phyloP scores from a whole-genome alignment of 805 yeast species.

The Kurtzmaniella cleridarum region DNA sequence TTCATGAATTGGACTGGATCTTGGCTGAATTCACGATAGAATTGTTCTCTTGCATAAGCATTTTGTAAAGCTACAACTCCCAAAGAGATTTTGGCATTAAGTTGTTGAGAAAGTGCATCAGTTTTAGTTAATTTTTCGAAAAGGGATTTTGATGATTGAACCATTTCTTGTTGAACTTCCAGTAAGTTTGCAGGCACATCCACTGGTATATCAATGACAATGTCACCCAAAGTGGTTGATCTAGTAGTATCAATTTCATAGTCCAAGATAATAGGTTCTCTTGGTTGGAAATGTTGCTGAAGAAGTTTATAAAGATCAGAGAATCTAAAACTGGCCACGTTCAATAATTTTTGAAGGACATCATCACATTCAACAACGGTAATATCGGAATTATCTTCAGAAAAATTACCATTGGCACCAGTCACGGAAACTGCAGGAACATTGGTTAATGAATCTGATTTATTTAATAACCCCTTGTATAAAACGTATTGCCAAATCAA shows the following conservation, averaged over 20 bases:
- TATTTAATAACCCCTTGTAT: conserved; percentile 50
- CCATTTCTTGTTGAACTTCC: conserved; percentile 32
- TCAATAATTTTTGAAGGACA: conserved; percentile 40
- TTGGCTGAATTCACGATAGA: conserved; percentile 66
- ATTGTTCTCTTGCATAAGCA: conserved; percentile 63
- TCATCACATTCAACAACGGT: conserved; percentile 39
- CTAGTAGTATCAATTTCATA: conserved; percentile 73
- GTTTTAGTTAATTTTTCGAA: conserved; percentile 40
- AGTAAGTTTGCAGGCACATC: conserved; percentile 34
- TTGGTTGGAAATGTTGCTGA: conserved; percentile 67
- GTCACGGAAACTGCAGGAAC: conserved; percentile 36
- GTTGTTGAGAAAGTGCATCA: conserved; percentile 38
- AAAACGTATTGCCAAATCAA: conserved; percentile 76
- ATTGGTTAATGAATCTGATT: conserved; percentile 21
- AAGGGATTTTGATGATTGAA: conserved; percentile 31
- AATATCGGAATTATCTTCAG: conserved; percentile 14
- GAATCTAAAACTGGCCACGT: conserved; percentile 53
- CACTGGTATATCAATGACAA: conserved; percentile 63
- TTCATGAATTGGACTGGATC: conserved; percentile 75
- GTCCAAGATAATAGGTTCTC: conserved; percentile 73
- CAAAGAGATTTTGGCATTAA: conserved; percentile 39
- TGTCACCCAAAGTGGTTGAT: conserved; percentile 75
- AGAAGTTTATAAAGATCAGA: conserved; percentile 68
- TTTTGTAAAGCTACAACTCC: conserved; percentile 51
- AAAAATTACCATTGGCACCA: conserved; percentile 7